Percentiles rank a stretch among this genome's conserved stretches.
phyloP scores from a whole-genome alignment of 1,284 basidiomycete genomes.

The Microbotryomycetes sp. region DNA sequence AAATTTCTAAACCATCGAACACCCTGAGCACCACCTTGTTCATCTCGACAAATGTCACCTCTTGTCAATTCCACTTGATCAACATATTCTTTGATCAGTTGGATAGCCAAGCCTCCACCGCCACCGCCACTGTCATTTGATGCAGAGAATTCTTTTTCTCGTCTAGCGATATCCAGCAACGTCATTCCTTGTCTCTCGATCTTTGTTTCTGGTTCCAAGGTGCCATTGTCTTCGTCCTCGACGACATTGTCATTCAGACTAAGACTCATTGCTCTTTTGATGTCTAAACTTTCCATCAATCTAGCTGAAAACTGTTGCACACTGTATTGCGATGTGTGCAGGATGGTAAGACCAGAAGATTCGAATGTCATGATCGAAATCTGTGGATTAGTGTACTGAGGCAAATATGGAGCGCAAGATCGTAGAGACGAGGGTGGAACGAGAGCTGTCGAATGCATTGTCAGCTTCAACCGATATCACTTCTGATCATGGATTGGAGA shows the following conservation, averaged over 20 bases:
- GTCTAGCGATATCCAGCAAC: constrained; percentile 10
- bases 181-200: constrained; percentile 28
- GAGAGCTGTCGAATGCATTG: constrained; percentile 53
- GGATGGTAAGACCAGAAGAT: constrained; percentile 62
- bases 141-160: constrained; percentile 61
- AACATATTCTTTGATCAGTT: constrained; percentile 67
- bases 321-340: constrained; percentile 74
- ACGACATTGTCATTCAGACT: neutral
- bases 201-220: constrained; percentile 49
- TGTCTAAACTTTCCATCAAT: constrained; percentile 43
- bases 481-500: no score
- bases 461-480: neutral
- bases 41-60: constrained; percentile 64
- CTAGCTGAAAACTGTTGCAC: constrained; percentile 59
- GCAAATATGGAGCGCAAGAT: constrained; percentile 48
- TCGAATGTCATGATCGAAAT: constrained; percentile 63
- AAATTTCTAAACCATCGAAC: constrained; percentile 63
- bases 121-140: constrained; percentile 33
- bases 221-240: constrained; percentile 31
- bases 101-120: constrained; percentile 53
- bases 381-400: constrained; percentile 48
- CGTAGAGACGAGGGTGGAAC: constrained; percentile 75
- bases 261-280: neutral
- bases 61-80: constrained; percentile 60
- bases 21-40: constrained; percentile 50